phyloP scores from a whole-genome alignment of 768 basidiomycete species.

The Daedaleopsis sinensis region DNA sequence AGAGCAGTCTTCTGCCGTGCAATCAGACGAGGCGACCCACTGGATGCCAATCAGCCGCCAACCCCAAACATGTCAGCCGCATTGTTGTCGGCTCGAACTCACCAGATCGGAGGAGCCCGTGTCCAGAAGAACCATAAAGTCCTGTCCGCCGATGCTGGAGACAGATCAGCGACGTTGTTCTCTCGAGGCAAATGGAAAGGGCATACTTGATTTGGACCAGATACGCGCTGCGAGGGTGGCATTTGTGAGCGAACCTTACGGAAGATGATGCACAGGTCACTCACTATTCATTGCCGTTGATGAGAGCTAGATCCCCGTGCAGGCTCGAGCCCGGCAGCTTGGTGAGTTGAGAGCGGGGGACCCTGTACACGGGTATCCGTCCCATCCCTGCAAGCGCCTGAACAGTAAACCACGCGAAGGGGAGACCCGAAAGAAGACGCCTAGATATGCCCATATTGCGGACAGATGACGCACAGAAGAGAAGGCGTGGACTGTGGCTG shows the following conservation, averaged over 20 bases:
- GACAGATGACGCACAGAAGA: neutral
- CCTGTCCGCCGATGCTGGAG: conserved; percentile 44
- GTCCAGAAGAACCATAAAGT: conserved; percentile 51
- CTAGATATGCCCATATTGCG: neutral
- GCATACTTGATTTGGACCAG: conserved; percentile 41
- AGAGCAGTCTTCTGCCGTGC: conserved; percentile 47
- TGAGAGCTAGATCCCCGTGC: conserved; percentile 17
- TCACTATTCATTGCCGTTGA: conserved; percentile 28
- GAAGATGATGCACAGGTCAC: conserved; percentile 8
- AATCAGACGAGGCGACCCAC: conserved; percentile 57
- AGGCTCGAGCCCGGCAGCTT: neutral
- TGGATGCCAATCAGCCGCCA: conserved; percentile 19
- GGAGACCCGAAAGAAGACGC: neutral
- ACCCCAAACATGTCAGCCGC: conserved; percentile 4
- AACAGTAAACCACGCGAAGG: neutral
- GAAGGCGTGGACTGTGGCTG: neutral
- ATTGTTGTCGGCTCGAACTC: conserved; percentile 19
- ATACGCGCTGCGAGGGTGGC: conserved; percentile 38
- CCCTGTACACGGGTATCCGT: conserved; percentile 18
- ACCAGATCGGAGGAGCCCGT: conserved; percentile 64
- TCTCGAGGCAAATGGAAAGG: neutral
- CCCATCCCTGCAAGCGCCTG: neutral
- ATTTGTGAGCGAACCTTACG: neutral
- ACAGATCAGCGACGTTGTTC: conserved; percentile 13
- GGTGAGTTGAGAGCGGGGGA: conserved; percentile 12